These are phyloP conservation scores for Citrullus amarus DNA, from an alignment of 306 rosid genomes.

Conservation along the genomic window DNA sequence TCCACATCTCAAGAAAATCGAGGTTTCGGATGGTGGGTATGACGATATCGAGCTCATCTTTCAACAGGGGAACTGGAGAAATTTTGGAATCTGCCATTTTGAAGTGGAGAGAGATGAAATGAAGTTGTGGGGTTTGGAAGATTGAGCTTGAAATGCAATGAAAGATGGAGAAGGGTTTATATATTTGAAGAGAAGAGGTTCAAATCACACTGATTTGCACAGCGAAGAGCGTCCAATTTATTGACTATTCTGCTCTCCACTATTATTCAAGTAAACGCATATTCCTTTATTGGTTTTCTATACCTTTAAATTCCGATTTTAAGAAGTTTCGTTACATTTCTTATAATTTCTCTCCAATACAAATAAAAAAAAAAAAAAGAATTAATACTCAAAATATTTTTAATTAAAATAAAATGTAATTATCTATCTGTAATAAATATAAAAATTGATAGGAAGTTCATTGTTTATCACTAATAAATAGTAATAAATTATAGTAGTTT, in stretches of 20 bases:
- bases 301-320: not conserved
- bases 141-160: constrained; percentile 5
- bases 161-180: not conserved
- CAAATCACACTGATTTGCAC: not conserved
- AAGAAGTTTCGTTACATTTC: not conserved
- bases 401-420: too few species aligned
- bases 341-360: too few species aligned
- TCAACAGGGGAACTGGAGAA: constrained; percentile 35
- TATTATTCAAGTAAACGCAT: not conserved
- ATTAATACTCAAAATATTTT: too few species aligned
- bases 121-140: not conserved
- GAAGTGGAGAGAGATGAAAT: not conserved
- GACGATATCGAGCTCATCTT: constrained; percentile 77
- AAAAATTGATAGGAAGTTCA: too few species aligned
- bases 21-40: constrained; percentile 87
- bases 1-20: constrained; percentile 85
- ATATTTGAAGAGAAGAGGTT: not conserved
- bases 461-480: too few species aligned
- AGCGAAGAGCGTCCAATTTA: not conserved
- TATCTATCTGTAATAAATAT: too few species aligned
- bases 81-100: constrained; percentile 36
- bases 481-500: too few species aligned
- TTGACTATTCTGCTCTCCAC: not conserved
- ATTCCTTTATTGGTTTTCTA: not conserved
- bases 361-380: too few species aligned